Conservation (phyloP, 2,329 filamentous ascomycete genomes). For the Aspergillus neoniger region DNA sequence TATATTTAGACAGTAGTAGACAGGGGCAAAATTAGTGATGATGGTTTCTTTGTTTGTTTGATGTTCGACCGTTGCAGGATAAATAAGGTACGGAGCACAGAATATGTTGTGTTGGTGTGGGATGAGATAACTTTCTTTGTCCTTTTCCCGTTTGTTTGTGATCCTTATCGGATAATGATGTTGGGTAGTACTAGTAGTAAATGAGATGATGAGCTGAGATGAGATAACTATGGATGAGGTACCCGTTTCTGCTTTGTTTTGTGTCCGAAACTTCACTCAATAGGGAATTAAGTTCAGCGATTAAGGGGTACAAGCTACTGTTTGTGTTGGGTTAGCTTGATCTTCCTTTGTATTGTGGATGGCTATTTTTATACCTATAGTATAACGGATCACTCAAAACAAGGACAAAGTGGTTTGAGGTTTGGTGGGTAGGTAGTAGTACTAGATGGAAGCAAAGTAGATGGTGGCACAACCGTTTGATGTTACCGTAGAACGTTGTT, state of each 20-base stretch:
- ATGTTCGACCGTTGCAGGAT: neutral
- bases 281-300: neutral
- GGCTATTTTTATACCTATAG: neutral
- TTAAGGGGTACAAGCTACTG: neutral
- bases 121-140: neutral
- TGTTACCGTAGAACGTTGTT: too few species aligned
- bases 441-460: conserved; percentile 28
- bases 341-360: neutral
- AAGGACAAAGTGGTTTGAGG: neutral
- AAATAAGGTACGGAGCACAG: neutral
- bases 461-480: neutral
- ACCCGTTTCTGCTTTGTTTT: neutral
- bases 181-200: too few species aligned
- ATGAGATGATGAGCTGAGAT: neutral
- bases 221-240: neutral
- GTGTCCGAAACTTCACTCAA: neutral
- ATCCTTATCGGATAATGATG: too few species aligned
- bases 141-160: too few species aligned
- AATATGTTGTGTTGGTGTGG: neutral
- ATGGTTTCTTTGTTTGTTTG: neutral
- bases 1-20: neutral
- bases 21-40: neutral
- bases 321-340: neutral
- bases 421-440: neutral
- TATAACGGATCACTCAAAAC: neutral